phyloP scores from a whole-genome alignment of 306 rosid species.

The Begonia masoniana region DNA sequence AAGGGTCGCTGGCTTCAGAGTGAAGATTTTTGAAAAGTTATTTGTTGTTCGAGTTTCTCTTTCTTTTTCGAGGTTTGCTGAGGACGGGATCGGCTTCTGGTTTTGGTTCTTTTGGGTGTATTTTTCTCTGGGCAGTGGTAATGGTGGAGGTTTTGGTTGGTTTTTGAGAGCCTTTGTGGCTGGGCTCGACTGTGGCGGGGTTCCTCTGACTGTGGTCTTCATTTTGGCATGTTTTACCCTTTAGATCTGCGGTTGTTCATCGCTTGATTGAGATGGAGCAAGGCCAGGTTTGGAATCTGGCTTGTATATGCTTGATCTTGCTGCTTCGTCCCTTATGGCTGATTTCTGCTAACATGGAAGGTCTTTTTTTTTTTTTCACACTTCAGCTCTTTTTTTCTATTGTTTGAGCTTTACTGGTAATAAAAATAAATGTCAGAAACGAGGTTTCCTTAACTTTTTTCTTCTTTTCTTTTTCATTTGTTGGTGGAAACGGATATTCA shows the following conservation, averaged over 20 bases:
- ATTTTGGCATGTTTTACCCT: slow-evolving; percentile 25
- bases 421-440: neutral
- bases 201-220: slow-evolving; percentile 32
- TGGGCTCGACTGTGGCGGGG: slow-evolving; percentile 2
- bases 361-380: slow-evolving; percentile 15
- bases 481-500: no score
- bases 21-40: slow-evolving; percentile 14
- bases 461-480: no score
- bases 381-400: neutral
- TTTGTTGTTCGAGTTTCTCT: slow-evolving; percentile 13
- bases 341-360: slow-evolving; percentile 95
- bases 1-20: slow-evolving; percentile 7
- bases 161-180: slow-evolving; percentile 16
- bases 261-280: slow-evolving; percentile 45
- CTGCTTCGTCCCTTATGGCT: slow-evolving; percentile 53
- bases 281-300: slow-evolving; percentile 34
- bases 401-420: neutral
- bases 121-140: slow-evolving; percentile 4
- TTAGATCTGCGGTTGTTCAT: slow-evolving; percentile 73
- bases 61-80: slow-evolving; percentile 15
- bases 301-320: slow-evolving; percentile 39
- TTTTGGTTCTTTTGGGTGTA: slow-evolving; percentile 19
- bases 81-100: slow-evolving; percentile 40
- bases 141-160: slow-evolving; percentile 40
- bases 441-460: no score